Conservation (phyloP, 768 basidiomycete species). For the Hericium alpestre region DNA sequence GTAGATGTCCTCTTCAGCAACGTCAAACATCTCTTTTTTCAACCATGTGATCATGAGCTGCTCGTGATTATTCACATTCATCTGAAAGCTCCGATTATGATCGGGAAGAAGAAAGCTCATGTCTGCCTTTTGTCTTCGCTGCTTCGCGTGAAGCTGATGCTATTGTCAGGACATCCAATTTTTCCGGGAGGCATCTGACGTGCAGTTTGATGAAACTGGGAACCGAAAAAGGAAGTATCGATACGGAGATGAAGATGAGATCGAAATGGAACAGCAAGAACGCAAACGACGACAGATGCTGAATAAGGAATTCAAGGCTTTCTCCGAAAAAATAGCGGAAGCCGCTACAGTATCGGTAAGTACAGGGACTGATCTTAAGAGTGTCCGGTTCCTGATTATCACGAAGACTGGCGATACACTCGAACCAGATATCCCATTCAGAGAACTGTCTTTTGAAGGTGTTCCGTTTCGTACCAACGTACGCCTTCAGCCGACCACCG, state of each 20-base stretch:
- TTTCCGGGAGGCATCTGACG: slow-evolving; percentile 93
- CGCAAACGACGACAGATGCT: slow-evolving; percentile 77
- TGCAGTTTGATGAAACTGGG: slow-evolving; percentile 98
- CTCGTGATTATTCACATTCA: slow-evolving; percentile 91
- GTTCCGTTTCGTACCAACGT: slow-evolving; percentile 94
- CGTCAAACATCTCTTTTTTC: slow-evolving; percentile 98
- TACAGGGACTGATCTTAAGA: slow-evolving; percentile 16
- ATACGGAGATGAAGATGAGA: slow-evolving; percentile 97
- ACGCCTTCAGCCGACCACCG: slow-evolving; percentile 90
- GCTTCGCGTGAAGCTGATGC: slow-evolving; percentile 3
- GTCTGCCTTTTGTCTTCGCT: slow-evolving; percentile 32
- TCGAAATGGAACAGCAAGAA: slow-evolving; percentile 97
- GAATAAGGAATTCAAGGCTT: slow-evolving; percentile 90
- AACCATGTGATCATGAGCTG: slow-evolving; percentile 93
- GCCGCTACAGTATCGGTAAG: slow-evolving; percentile 64
- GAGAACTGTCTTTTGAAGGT: slow-evolving; percentile 93
- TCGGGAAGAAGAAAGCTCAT: slow-evolving; percentile 96
- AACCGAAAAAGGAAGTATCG: slow-evolving; percentile 94
- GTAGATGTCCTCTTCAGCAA: slow-evolving; percentile 91
- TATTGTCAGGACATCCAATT: slow-evolving; percentile 83
- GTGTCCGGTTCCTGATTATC: slow-evolving; percentile 1
- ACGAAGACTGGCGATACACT: slow-evolving; percentile 67
- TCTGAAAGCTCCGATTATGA: slow-evolving; percentile 91
- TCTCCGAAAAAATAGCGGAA: slow-evolving; percentile 86
- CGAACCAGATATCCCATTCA: slow-evolving; percentile 93